Evolutionary conservation across 1,284 basidiomycete species (phyloP).

Genomic region (Takashimella tepidaria): DNA sequence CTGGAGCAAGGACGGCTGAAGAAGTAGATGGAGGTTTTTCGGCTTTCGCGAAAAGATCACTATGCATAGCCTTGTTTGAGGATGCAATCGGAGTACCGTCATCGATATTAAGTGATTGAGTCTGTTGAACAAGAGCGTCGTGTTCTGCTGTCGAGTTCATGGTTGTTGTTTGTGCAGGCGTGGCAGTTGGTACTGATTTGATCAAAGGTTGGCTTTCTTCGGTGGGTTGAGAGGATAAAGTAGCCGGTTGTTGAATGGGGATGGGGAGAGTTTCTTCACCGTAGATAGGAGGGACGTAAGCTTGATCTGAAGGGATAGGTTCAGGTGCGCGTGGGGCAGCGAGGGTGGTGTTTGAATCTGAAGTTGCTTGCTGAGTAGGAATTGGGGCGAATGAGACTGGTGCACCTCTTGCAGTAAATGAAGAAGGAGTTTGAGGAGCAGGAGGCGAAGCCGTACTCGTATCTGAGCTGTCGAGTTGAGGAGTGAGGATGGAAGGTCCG

Average conservation of each 20-base stretch:
- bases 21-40: too few species aligned
- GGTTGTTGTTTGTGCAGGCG: background rate
- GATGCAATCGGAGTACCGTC: background rate
- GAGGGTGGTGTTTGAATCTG: background rate
- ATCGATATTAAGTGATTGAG: background rate
- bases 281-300: background rate
- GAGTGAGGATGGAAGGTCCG: too few species aligned
- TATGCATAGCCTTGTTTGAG: background rate
- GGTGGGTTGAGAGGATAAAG: background rate
- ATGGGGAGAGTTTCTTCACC: background rate
- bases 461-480: background rate
- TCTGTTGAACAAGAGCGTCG: background rate
- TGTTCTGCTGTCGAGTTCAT: background rate
- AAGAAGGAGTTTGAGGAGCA: conserved; percentile 6
- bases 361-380: background rate
- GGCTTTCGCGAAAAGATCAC: background rate
- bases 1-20: background rate
- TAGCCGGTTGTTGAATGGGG: background rate
- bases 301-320: conserved; percentile 1
- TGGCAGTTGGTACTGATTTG: background rate
- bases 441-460: background rate
- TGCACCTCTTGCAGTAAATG: conserved; percentile 9
- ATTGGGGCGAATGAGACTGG: conserved; percentile 2
- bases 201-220: background rate
- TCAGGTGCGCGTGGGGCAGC: background rate